These are phyloP conservation scores for Candolleomyces efflorescens DNA, from an alignment of 768 basidiomycete species.

Conservation along the genomic window DNA sequence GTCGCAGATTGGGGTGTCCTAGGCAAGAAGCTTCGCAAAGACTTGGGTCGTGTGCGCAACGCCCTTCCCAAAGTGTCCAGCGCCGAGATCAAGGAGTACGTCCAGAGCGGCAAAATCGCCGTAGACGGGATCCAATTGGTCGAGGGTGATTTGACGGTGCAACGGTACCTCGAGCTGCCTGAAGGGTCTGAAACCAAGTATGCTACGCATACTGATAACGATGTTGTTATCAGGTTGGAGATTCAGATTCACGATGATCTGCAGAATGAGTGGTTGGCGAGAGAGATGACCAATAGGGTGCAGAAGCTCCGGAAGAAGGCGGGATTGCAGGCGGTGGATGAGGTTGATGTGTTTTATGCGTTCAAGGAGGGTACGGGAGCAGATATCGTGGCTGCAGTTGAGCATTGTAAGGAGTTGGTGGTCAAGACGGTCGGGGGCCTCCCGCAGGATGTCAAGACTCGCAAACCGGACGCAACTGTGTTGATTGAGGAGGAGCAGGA, in stretches of 20 bases:
- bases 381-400: constrained; percentile 62
- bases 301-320: constrained; percentile 96
- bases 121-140: constrained; percentile 90
- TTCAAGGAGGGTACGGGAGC: constrained; percentile 67
- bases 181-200: constrained; percentile 56
- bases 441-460: constrained; percentile 56
- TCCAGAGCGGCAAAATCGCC: constrained; percentile 66
- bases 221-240: constrained; percentile 93
- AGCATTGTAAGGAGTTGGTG: constrained; percentile 65
- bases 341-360: constrained; percentile 81
- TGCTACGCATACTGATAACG: constrained; percentile 86
- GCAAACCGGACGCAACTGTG: constrained; percentile 42
- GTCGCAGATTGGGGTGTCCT: constrained; percentile 95
- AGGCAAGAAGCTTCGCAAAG: constrained; percentile 90
- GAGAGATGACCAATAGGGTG: constrained; percentile 88
- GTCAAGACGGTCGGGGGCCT: constrained; percentile 69
- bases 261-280: constrained; percentile 80
- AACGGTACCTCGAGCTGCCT: constrained; percentile 85
- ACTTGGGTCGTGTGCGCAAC: constrained; percentile 84
- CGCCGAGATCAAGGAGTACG: constrained; percentile 76
- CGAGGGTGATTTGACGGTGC: constrained; percentile 86
- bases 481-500: constrained; percentile 88
- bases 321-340: constrained; percentile 91
- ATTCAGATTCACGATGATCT: constrained; percentile 84
- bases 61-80: constrained; percentile 79